Evolutionary conservation across 2,329 filamentous ascomycete genomes (phyloP), one percentile per base, ranked within the genome.

Genomic region (Penicillium sclerotiorum): DNA sequence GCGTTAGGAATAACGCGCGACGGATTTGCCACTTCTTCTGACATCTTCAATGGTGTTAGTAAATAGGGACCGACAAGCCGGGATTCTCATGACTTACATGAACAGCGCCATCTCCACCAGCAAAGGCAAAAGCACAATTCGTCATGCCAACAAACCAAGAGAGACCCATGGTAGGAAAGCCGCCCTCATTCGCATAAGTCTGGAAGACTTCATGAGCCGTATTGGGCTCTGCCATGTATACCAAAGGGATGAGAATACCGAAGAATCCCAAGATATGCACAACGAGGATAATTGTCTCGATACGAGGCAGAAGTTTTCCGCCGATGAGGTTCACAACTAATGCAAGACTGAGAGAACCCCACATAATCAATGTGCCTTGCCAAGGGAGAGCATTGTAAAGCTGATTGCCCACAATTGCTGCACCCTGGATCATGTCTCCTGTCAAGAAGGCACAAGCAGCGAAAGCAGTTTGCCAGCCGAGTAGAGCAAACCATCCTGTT

Each of bases 261-360:
- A 81, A 77, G 59, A 81, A 77, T 5, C 78, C 79, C 12, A 77
- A 59, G 20, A 81, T 64, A 49, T 82, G 79, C 7, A 81, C 56
- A 20, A 78, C 70, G 9, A 80, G 62, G 22, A 79, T 67, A 12
- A 77, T 55, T 1, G 75, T 74, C 59, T 83, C 80, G 36, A 80
- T 65, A 12, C 72, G 64, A 1, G 78, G 77, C 2, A 81, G 62
- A 1, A 73, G 53, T 32, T 67, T 69, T 2, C 72, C 73, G 5
- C 72, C 66, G 11, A 73, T 63, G 1, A 72, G 71, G 53, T 81
- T 81, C 52, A 78, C 69, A 21, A 64, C 58, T 5, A 74, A 55
- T 5, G 66, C 63, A 11, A 77, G 62, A 1, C 67, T 12, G 2
- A 73, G 66, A 13, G 78, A 61, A 0, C 73, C 76, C 60, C 75